Evolutionary conservation across 2,329 filamentous ascomycete species (phyloP), one percentile per base, ranked within the genome.

Genomic region (Lecanicillium sp.): DNA sequence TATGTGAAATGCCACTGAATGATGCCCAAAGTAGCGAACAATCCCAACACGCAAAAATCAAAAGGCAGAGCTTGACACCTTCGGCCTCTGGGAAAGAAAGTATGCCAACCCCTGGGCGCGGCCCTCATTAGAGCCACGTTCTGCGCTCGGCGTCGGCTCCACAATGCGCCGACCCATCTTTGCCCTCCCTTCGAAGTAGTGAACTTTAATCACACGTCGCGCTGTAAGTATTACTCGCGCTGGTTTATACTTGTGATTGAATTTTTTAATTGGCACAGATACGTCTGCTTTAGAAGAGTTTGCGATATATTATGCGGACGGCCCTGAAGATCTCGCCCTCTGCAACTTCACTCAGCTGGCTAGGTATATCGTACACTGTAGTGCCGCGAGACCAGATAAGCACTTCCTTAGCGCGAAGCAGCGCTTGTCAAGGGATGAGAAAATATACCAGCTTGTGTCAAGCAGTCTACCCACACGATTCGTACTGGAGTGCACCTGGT

Each of bases 121-220:
- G 45, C 45, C 37, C 45, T 48, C 38, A 15, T 40, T 36, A 24
- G 45, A 37, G 45, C 45, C 45, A 48, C 45, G 45, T 48, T 48
- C 38, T 37, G 9, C 10, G 17, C 38, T 48, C 45, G 45, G 45
- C 45, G 23, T 30, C 45, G 45, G 45, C 21, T 48, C 45, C 45
- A 48, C 45, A 48, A 42, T 48, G 45, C 45, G 38, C 45, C 38
- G 45, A 37, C 29, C 45, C 30, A 36, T 36, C 30, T 37, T 48
- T 21, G 30, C 45, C 15, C 45, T 41, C 37, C 45, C 32, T 41
- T 41, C 37, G 23, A 12, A n/a, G n/a, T 12, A 29, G 4, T n/a
- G n/a, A n/a, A n/a, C n/a, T n/a, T n/a, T n/a, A n/a, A n/a, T n/a
- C n/a, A n/a, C n/a, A n/a, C n/a, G n/a, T n/a, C n/a, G n/a, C n/a